phyloP scores from a whole-genome alignment of 305 asterid species.

The Caryopteris hybrid region DNA sequence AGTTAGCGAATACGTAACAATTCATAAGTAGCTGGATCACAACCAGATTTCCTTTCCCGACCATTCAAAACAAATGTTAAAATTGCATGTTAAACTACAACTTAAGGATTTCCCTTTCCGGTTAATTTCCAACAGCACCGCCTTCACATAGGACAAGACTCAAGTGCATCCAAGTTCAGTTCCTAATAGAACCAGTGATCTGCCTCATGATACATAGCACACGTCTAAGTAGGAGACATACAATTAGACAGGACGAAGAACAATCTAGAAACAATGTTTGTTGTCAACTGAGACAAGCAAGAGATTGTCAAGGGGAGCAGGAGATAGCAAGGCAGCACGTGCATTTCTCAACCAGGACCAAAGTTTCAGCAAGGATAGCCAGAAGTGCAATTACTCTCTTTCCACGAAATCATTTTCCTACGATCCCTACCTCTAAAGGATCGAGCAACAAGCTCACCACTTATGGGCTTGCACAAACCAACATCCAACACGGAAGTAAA shows the following conservation, averaged over 20 bases:
- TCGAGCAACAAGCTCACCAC: constrained; percentile 59
- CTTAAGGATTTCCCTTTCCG: not conserved
- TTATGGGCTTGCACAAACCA: constrained; percentile 77
- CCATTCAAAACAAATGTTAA: not conserved
- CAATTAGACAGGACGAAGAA: no score
- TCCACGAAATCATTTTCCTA: constrained; percentile 95
- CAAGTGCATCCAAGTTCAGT: not conserved
- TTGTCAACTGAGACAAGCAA: not conserved
- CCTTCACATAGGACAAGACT: no score
- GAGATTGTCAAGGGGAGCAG: not conserved
- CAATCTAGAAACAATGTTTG: not conserved
- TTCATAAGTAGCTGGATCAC: no score
- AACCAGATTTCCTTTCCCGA: no score
- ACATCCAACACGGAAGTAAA: constrained; percentile 64
- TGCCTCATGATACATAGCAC: no score
- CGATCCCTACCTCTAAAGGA: constrained; percentile 89
- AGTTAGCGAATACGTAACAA: no score
- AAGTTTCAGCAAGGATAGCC: constrained; percentile 72
- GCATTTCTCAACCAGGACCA: not conserved
- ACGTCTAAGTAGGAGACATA: no score
- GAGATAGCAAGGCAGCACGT: not conserved
- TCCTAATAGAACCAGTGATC: not conserved
- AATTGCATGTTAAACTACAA: not conserved
- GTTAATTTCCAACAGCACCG: not conserved
- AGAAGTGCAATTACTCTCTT: constrained; percentile 55